phyloP scores from a whole-genome alignment of 208 protist genomes.

The Crithidia fasciculata region DNA sequence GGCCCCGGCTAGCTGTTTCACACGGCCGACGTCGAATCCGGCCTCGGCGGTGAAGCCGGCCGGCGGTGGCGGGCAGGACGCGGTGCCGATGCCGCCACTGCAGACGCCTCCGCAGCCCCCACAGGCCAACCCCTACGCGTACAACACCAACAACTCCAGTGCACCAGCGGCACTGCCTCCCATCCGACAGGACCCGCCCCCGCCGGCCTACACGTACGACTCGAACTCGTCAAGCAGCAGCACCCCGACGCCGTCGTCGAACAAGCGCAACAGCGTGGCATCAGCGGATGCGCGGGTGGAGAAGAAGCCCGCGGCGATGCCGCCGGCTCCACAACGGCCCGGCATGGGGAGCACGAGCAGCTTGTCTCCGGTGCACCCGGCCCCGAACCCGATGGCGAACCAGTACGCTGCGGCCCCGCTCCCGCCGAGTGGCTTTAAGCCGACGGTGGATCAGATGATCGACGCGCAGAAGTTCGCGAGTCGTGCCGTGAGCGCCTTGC shows the following conservation, averaged over 20 bases:
- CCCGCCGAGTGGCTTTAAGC: conserved; percentile 11
- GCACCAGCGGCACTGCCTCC: neutral
- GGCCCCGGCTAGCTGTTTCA: conserved; percentile 25
- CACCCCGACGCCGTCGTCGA: neutral
- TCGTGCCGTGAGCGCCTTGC: conserved; percentile 76
- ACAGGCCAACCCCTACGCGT: neutral
- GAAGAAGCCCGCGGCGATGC: neutral
- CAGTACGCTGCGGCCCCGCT: neutral
- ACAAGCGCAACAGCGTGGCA: neutral
- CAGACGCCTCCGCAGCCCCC: neutral
- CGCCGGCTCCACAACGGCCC: neutral
- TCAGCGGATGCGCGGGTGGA: too few relatives aligned
- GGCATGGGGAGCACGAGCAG: conserved; percentile 7
- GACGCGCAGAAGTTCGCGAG: conserved; percentile 78
- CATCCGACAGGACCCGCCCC: conserved; percentile 1
- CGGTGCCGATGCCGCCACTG: neutral
- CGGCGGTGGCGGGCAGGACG: neutral
- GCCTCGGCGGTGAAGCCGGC: neutral
- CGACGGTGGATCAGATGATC: conserved; percentile 76
- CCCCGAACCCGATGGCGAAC: neutral
- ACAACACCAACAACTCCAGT: neutral
- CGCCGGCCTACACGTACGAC: conserved; percentile 19
- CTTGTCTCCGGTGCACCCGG: neutral
- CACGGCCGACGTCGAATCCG: neutral
- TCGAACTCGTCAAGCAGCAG: conserved; percentile 1